Evolutionary conservation across 805 yeast species (phyloP), one percentile per base, ranked within the genome.

Genomic region (Suhomyces faveliae): DNA sequence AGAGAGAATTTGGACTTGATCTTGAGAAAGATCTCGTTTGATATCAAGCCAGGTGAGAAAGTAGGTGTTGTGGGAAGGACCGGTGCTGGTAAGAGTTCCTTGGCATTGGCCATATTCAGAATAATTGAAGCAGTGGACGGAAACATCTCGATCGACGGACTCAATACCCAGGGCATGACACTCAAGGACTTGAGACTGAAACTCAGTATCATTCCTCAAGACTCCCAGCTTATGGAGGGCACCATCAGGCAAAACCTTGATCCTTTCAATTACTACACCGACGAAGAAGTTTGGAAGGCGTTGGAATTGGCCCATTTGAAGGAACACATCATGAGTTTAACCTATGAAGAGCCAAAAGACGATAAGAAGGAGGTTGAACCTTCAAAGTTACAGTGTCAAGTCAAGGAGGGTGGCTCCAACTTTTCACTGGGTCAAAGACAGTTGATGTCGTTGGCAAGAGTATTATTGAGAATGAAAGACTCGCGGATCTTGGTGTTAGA

Each of bases 371-470:
- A 17, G 11, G 21, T 9, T 3, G 44, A 38, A 12, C 35, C 33
- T 3, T 47, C 53, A 5, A 66, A 64, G 20, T 53, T 66, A 13
- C 58, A 61, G 43, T 71, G 55, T 23, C 54, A 51, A 27, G 65
- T 70, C 6, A 68, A 76, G 30, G 96, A 89, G 63, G 87, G 90
- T 44, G 97, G 97, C 5, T 70, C 87, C 11, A 91, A 90, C 61
- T 67, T 91, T 50, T 88, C 96, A 5, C 84, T 84, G 45, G 97
- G 97, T 17, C 97, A 91, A 68, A 79, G 89, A 54, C 97, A 90
- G 67, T 72, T 91, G 49, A 73, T 90, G 63, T 90, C 96, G 61
- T 71, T 91, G 40, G 92, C 96, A 0, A 75, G 97, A 52, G 94
- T 95, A 0, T 72, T 91, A 40, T 70, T 91, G 54, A 82, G 42